These are phyloP conservation scores for Populus nigra DNA, from an alignment of 345 rosid species.

Conservation along the genomic window DNA sequence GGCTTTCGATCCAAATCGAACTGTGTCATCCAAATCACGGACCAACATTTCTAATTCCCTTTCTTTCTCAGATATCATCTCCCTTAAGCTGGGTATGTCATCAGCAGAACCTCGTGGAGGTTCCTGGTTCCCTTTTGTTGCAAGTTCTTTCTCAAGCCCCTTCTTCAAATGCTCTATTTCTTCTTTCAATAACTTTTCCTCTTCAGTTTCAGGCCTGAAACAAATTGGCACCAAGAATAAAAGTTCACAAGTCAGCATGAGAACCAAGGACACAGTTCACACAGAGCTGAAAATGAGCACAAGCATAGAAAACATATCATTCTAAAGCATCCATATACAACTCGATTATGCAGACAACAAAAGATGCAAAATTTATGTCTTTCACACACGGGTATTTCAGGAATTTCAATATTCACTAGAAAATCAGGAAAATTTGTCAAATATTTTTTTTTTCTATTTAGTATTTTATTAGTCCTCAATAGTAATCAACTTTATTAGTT, in stretches of 20 bases:
- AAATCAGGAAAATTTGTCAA: too few species aligned
- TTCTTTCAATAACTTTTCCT: slow-evolving; percentile 66
- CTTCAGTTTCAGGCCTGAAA: slow-evolving; percentile 84
- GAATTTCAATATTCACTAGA: too few species aligned
- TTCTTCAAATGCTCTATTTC: slow-evolving; percentile 56
- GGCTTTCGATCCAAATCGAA: slow-evolving; percentile 73
- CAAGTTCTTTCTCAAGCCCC: slow-evolving; percentile 42
- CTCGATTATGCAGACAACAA: background rate
- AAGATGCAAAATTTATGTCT: background rate
- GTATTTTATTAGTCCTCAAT: too few species aligned
- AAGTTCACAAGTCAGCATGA: background rate
- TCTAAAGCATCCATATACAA: background rate
- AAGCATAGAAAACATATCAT: background rate
- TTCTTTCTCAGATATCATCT: slow-evolving; percentile 55
- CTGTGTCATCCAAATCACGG: slow-evolving; percentile 72
- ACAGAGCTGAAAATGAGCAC: background rate
- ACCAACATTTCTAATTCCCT: slow-evolving; percentile 57
- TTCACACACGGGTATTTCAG: too few species aligned
- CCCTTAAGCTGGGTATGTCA: slow-evolving; percentile 34
- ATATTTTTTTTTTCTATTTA: too few species aligned
- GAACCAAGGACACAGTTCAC: background rate
- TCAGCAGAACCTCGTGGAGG: slow-evolving; percentile 35
- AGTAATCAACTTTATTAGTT: too few species aligned
- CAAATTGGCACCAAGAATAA: slow-evolving; percentile 1
- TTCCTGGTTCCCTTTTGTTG: slow-evolving; percentile 34